These are phyloP conservation scores for Decorospora gaudefroyi DNA, from an alignment of 2,329 filamentous ascomycete genomes.

Conservation along the genomic window DNA sequence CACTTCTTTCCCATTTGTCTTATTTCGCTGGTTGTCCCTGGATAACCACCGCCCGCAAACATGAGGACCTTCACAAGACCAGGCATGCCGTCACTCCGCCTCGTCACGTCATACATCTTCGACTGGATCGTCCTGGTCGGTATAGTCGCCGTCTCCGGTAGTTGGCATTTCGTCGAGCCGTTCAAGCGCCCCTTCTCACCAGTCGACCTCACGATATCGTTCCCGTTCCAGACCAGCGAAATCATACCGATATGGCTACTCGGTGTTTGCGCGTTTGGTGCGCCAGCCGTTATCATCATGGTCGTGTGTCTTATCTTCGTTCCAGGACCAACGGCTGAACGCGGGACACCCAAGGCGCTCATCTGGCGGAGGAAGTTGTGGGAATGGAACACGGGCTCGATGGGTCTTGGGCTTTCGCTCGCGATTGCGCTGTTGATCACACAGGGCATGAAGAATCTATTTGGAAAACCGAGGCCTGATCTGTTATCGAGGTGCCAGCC, in stretches of 20 bases:
- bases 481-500: slow-evolving; percentile 73
- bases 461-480: slow-evolving; percentile 68
- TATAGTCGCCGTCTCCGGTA: slow-evolving; percentile 63
- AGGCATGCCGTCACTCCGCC: slow-evolving; percentile 52
- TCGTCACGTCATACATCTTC: slow-evolving; percentile 69
- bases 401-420: slow-evolving; percentile 76
- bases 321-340: slow-evolving; percentile 70
- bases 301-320: slow-evolving; percentile 70
- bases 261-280: slow-evolving; percentile 63
- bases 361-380: slow-evolving; percentile 84
- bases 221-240: slow-evolving; percentile 71
- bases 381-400: slow-evolving; percentile 85
- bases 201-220: slow-evolving; percentile 76
- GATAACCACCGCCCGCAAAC: slow-evolving; percentile 10
- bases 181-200: slow-evolving; percentile 73
- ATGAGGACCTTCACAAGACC: slow-evolving; percentile 36
- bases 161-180: slow-evolving; percentile 64
- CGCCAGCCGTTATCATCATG: slow-evolving; percentile 70
- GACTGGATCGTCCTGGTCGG: slow-evolving; percentile 73
- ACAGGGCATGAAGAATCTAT: slow-evolving; percentile 78
- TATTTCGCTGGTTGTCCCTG: not conserved
- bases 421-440: slow-evolving; percentile 78
- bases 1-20: slow-evolving; percentile 9
- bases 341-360: slow-evolving; percentile 64
- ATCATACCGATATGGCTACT: slow-evolving; percentile 71